Conservation (phyloP, 805 yeast genomes). For the Cyberlindnera bimundalis region DNA sequence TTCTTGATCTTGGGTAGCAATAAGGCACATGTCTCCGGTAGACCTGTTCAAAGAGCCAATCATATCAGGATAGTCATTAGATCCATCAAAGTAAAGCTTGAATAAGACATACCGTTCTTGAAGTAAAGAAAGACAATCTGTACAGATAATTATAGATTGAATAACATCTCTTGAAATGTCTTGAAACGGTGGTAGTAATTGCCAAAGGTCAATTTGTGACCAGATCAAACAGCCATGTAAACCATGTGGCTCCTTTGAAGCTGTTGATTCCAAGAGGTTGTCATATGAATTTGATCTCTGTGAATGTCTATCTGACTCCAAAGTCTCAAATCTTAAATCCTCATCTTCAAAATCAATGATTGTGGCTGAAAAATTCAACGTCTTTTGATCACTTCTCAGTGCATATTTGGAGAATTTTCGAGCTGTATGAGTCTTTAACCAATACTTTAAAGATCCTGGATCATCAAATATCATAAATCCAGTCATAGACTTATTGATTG, state of each 20-base stretch:
- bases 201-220: slow-evolving; percentile 24
- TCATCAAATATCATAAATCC: slow-evolving; percentile 13
- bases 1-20: slow-evolving; percentile 12
- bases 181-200: slow-evolving; percentile 19
- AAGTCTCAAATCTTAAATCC: slow-evolving; percentile 15
- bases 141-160: slow-evolving; percentile 15
- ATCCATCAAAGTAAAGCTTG: slow-evolving; percentile 13
- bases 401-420: not conserved
- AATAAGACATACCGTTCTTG: slow-evolving; percentile 18
- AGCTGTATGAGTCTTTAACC: slow-evolving; percentile 8
- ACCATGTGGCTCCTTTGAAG: not conserved
- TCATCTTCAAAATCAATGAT: slow-evolving; percentile 22
- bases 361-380: slow-evolving; percentile 12
- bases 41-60: slow-evolving; percentile 19
- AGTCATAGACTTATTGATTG: not conserved
- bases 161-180: slow-evolving; percentile 7
- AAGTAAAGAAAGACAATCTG: slow-evolving; percentile 15
- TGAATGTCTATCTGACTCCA: not conserved
- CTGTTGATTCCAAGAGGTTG: not conserved
- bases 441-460: slow-evolving; percentile 3
- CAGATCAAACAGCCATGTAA: slow-evolving; percentile 11
- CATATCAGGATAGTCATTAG: slow-evolving; percentile 11
- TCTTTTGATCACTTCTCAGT: slow-evolving; percentile 1
- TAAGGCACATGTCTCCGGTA: slow-evolving; percentile 17
- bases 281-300: not conserved